Conservation (phyloP, 495 filamentous ascomycete species). For the Aspergillus mulundensis region DNA sequence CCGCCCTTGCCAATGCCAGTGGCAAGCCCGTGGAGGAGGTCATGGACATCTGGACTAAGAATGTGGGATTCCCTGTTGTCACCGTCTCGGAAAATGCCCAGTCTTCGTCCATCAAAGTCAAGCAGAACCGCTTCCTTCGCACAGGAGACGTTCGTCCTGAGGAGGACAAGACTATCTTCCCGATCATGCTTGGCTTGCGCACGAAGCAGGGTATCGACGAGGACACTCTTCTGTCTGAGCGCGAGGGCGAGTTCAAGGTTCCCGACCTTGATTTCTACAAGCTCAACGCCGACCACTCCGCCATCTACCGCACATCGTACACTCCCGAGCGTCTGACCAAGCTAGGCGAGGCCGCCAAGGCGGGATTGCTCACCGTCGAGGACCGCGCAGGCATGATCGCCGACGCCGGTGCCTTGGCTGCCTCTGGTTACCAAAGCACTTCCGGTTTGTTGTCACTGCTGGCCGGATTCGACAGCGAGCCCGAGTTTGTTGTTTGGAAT, state of each 20-base stretch:
- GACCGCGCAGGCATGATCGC: constrained; percentile 95
- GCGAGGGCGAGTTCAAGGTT: constrained; percentile 69
- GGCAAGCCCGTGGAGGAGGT: constrained; percentile 79
- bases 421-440: constrained; percentile 88
- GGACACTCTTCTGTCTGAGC: constrained; percentile 60
- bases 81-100: constrained; percentile 52
- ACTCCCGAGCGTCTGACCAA: constrained; percentile 56
- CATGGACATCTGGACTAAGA: constrained; percentile 68
- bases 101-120: constrained; percentile 48
- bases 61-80: constrained; percentile 63
- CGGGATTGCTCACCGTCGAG: constrained; percentile 83
- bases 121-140: constrained; percentile 65
- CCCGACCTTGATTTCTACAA: constrained; percentile 63
- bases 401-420: constrained; percentile 85
- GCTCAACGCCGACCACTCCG: constrained; percentile 64
- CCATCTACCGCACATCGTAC: constrained; percentile 63
- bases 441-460: constrained; percentile 83
- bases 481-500: constrained; percentile 91
- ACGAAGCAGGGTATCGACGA: constrained; percentile 57
- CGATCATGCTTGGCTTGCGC: constrained; percentile 56
- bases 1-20: constrained; percentile 81
- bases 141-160: constrained; percentile 64
- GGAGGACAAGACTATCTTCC: constrained; percentile 69
- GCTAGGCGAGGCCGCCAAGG: constrained; percentile 71
- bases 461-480: constrained; percentile 76